A percentile compares a stretch with the other conserved stretches of the same genome.
phyloP scores from a whole-genome alignment of 2,329 filamentous ascomycete genomes.

The Epicoccum nigrum region DNA sequence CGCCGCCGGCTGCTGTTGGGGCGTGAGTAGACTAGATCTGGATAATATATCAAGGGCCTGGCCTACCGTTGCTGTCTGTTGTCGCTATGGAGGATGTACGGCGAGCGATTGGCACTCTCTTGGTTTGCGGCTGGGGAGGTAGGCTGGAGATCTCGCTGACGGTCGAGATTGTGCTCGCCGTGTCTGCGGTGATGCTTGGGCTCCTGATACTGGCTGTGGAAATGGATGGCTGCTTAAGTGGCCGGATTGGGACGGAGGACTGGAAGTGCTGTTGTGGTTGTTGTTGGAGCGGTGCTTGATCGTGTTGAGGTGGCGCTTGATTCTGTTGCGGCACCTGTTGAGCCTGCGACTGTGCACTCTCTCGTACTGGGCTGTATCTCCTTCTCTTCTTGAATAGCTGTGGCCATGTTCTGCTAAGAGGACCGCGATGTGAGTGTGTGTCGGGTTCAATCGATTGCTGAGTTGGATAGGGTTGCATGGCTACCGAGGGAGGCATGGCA shows the following conservation, averaged over 20 bases:
- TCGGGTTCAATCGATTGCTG: slow-evolving; percentile 25
- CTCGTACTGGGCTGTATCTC: slow-evolving; percentile 38
- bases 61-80: slow-evolving; percentile 32
- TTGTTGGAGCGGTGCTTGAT: slow-evolving; percentile 8
- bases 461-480: slow-evolving; percentile 31
- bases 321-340: slow-evolving; percentile 13
- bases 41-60: not conserved
- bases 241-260: slow-evolving; percentile 22
- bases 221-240: slow-evolving; percentile 23
- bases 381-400: slow-evolving; percentile 42
- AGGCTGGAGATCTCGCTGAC: slow-evolving; percentile 33
- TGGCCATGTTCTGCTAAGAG: slow-evolving; percentile 39
- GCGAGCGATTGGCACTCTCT: slow-evolving; percentile 29
- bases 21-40: not conserved
- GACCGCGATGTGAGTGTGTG: slow-evolving; percentile 32
- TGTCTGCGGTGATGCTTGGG: slow-evolving; percentile 28
- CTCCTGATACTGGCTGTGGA: slow-evolving; percentile 23
- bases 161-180: slow-evolving; percentile 33
- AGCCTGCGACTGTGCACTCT: slow-evolving; percentile 31
- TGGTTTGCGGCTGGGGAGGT: slow-evolving; percentile 29
- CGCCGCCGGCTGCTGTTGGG: slow-evolving; percentile 29
- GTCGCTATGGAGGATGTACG: slow-evolving; percentile 27
- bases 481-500: slow-evolving; percentile 15
- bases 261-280: slow-evolving; percentile 14
- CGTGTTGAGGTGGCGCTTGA: not conserved